These are phyloP conservation scores for Pelargonium nanum DNA, from an alignment of 345 rosid genomes.

Conservation along the genomic window DNA sequence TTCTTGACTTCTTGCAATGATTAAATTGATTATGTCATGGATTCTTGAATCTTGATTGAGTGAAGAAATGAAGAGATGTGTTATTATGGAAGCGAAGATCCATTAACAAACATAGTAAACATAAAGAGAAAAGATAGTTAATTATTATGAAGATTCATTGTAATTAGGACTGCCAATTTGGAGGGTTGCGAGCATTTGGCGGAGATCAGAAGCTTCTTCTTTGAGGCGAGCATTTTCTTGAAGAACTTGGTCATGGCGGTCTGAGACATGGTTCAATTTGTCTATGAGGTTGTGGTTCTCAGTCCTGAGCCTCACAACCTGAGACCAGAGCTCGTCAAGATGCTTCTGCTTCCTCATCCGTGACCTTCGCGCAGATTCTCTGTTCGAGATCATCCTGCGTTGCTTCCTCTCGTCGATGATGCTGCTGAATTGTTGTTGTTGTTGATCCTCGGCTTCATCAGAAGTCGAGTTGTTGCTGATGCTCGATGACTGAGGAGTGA, in stretches of 20 bases:
- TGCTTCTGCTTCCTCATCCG: slow-evolving; percentile 94
- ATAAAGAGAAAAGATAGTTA: slow-evolving; percentile 8
- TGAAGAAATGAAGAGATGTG: too few species aligned
- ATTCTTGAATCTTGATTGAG: too few species aligned
- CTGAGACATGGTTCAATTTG: slow-evolving; percentile 53
- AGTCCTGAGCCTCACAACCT: slow-evolving; percentile 55
- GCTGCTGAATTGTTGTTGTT: slow-evolving; percentile 14
- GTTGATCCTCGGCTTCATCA: slow-evolving; percentile 65
- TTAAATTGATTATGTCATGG: too few species aligned
- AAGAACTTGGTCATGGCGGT: slow-evolving; percentile 46
- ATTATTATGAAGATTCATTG: not conserved
- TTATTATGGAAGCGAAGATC: too few species aligned
- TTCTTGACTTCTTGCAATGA: too few species aligned
- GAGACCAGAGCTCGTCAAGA: slow-evolving; percentile 90
- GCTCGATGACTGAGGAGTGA: slow-evolving; percentile 28
- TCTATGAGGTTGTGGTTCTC: slow-evolving; percentile 63
- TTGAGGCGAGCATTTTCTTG: slow-evolving; percentile 71
- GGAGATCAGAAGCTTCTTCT: slow-evolving; percentile 71
- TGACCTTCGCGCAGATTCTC: slow-evolving; percentile 97
- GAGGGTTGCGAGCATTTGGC: slow-evolving; percentile 49
- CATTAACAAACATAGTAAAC: slow-evolving; percentile 16
- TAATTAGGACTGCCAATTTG: slow-evolving; percentile 32
- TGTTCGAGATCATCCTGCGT: slow-evolving; percentile 85
- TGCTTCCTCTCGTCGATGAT: slow-evolving; percentile 79
- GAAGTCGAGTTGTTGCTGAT: slow-evolving; percentile 71